phyloP scores from a whole-genome alignment of 768 basidiomycete species.

The Russula dissimulans region DNA sequence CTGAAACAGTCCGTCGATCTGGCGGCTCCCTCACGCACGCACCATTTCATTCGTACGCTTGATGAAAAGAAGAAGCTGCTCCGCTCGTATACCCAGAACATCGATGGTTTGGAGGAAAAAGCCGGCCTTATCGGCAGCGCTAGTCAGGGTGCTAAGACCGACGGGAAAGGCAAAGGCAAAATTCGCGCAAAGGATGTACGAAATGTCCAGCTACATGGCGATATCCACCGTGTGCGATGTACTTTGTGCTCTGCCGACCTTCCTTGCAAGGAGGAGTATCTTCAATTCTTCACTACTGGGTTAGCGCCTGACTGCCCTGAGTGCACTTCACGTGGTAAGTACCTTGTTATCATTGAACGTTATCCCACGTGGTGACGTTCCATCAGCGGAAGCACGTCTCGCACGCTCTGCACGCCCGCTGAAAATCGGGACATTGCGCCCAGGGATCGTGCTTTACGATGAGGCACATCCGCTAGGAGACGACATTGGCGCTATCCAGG shows the following conservation, averaged over 20 bases:
- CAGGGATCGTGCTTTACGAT: conserved; percentile 91
- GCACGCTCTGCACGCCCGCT: conserved; percentile 75
- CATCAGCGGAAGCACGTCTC: conserved; percentile 61
- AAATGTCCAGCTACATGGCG: conserved; percentile 91
- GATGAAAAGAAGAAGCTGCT: conserved; percentile 78
- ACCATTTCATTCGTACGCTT: conserved; percentile 78
- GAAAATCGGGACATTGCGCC: conserved; percentile 78
- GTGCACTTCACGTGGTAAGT: conserved; percentile 73
- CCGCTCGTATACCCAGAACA: conserved; percentile 95
- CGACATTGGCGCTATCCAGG: conserved; percentile 78
- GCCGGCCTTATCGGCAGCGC: conserved; percentile 67
- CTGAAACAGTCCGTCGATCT: conserved; percentile 75
- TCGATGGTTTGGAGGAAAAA: conserved; percentile 85
- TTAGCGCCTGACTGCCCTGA: conserved; percentile 79
- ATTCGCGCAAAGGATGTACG: conserved; percentile 63
- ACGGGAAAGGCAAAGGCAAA: conserved; percentile 61
- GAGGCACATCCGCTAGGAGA: conserved; percentile 90
- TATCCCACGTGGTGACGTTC: conserved; percentile 7
- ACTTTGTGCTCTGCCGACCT: conserved; percentile 74
- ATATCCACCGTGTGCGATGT: conserved; percentile 87
- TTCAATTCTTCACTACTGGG: conserved; percentile 58
- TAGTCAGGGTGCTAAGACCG: conserved; percentile 39
- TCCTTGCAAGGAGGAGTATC: conserved; percentile 54
- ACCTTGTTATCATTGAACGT: background rate
- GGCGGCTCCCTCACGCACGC: conserved; percentile 78